These are phyloP conservation scores for Trichoderma arundinaceum DNA, from an alignment of 2,329 filamentous ascomycete species.

Conservation along the genomic window DNA sequence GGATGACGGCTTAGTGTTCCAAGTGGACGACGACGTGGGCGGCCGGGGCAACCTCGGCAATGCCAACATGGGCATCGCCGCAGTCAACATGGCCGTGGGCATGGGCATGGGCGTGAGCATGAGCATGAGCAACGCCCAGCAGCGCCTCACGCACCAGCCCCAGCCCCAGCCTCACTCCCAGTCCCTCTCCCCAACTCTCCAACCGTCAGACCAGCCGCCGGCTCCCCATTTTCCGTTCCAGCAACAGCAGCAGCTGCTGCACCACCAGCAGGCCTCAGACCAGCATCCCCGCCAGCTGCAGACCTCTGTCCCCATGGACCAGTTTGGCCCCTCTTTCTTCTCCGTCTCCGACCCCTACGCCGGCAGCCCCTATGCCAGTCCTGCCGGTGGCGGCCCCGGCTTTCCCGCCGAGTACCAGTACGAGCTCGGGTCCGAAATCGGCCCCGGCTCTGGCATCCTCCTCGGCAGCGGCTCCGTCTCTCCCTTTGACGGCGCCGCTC, in stretches of 20 bases:
- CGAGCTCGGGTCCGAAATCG: slow-evolving; percentile 20
- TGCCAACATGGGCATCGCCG: not conserved
- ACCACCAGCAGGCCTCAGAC: not conserved
- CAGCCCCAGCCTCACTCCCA: not conserved
- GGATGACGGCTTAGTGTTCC: slow-evolving; percentile 14
- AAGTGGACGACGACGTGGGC: slow-evolving; percentile 5
- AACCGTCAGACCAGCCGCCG: not conserved
- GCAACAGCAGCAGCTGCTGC: slow-evolving; percentile 3
- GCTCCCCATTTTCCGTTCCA: slow-evolving; percentile 2
- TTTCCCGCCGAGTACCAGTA: slow-evolving; percentile 17
- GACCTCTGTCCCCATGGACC: slow-evolving; percentile 4
- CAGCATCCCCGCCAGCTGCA: slow-evolving; percentile 20
- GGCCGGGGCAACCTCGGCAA: not conserved
- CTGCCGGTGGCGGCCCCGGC: slow-evolving; percentile 19
- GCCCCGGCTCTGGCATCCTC: slow-evolving; percentile 1
- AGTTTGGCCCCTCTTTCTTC: slow-evolving; percentile 24
- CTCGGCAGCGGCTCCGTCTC: slow-evolving; percentile 14
- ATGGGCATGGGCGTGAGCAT: not conserved
- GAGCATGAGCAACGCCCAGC: not conserved
- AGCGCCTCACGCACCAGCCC: slow-evolving; percentile 22
- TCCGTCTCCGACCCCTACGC: slow-evolving; percentile 10
- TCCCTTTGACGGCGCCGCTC: slow-evolving; percentile 21
- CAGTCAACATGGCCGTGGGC: not conserved
- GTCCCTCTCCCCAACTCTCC: not conserved
- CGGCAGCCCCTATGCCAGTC: slow-evolving; percentile 13